These are phyloP conservation scores for Fusarium stilboides DNA, from an alignment of 2,329 filamentous ascomycete genomes.

Conservation along the genomic window DNA sequence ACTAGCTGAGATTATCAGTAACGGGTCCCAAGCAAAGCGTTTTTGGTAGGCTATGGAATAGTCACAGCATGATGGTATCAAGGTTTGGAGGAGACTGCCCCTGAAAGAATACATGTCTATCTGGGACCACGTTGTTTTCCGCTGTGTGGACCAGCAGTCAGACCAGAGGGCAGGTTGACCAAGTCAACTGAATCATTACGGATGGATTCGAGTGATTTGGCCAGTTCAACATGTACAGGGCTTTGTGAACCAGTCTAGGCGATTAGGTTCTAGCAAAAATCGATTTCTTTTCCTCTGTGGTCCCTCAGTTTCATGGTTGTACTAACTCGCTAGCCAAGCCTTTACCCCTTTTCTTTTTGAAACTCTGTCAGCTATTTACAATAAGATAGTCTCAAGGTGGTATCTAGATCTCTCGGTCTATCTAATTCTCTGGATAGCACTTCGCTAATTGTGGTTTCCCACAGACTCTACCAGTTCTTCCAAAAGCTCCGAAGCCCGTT, in stretches of 20 bases:
- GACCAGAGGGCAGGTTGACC: not conserved
- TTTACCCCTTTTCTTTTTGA: not conserved
- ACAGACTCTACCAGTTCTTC: conserved; percentile 47
- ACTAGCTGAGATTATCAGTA: too few species aligned
- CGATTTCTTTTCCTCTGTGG: not conserved
- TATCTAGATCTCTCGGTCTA: not conserved
- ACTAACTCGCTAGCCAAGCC: not conserved
- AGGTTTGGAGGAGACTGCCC: too few species aligned
- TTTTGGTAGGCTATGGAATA: not conserved
- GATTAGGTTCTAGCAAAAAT: conserved; percentile 4
- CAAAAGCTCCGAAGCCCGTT: conserved; percentile 47
- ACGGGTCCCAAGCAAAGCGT: too few species aligned
- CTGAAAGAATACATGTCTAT: too few species aligned
- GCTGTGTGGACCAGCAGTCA: too few species aligned
- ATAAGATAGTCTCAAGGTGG: not conserved
- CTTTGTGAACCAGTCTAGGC: not conserved
- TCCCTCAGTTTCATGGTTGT: too few species aligned
- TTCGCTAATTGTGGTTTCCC: not conserved
- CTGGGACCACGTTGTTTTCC: too few species aligned
- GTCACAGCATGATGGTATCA: too few species aligned
- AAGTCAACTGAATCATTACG: not conserved
- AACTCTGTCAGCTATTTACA: not conserved
- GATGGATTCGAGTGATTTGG: not conserved
- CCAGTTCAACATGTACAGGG: not conserved
- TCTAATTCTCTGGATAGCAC: not conserved